Percentiles rank a stretch among this genome's conserved stretches.
Conservation (phyloP, 2,329 filamentous ascomycete species). For the Talaromyces atroroseus region DNA sequence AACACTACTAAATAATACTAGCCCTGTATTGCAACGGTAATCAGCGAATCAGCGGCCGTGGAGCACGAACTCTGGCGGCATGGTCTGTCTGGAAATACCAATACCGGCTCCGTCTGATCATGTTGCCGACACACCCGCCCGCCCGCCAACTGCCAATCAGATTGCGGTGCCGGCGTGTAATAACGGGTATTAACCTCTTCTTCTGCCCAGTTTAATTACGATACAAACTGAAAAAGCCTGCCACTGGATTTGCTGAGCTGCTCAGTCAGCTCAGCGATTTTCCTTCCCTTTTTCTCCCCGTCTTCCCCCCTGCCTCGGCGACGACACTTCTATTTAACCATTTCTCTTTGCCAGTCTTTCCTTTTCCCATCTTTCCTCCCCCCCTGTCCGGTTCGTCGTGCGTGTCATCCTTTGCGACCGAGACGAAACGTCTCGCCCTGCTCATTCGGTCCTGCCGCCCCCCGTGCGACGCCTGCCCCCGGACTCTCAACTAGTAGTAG, state of each 20-base stretch:
- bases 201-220: neutral
- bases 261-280: conserved; percentile 3
- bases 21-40: conserved; percentile 45
- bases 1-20: neutral
- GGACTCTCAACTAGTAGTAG: conserved; percentile 6
- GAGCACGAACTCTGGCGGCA: neutral
- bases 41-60: conserved; percentile 26
- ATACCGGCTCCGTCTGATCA: conserved; percentile 2
- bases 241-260: neutral
- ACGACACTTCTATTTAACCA: neutral
- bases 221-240: neutral
- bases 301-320: neutral
- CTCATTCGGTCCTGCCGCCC: conserved; percentile 13
- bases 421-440: conserved; percentile 1
- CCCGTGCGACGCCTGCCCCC: conserved; percentile 3
- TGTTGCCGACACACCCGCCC: neutral
- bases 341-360: neutral
- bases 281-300: conserved; percentile 8
- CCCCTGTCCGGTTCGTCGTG: neutral
- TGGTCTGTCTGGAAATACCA: neutral
- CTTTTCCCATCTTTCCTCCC: neutral
- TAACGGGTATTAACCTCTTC: neutral
- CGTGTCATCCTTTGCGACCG: neutral
- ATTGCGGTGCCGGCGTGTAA: neutral
- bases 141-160: neutral